Evolutionary conservation across 192 early-diverging fungal species (phyloP), one percentile per base, ranked within the genome.

Genomic region (Phlyctochytrium planicorne): DNA sequence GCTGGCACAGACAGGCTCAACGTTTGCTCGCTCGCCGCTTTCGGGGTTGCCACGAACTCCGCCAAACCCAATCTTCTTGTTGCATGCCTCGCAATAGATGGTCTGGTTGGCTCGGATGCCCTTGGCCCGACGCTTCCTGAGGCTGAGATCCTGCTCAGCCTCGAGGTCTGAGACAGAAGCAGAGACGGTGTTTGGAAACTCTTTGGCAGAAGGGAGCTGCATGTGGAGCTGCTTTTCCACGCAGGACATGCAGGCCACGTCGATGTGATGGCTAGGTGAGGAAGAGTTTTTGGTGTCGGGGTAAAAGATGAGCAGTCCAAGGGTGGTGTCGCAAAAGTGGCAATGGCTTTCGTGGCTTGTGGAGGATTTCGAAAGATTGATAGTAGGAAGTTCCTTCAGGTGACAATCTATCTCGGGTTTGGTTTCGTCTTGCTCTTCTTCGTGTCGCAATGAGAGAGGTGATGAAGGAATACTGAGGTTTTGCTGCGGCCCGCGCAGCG

Each of bases 21-120:
- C 40, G 40, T 20, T 47, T 47, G 40, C 40, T 20, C 40, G 6
- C 40, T 6, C 10, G 10, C 40, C 6, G 10, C 20, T 20, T 6
- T 20, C 40, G 10, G 20, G 10, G 40, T 47, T 20, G 40, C 10
- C 40, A 12, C 55, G 10, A 10, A 57, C 55, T 6, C 55, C 55
- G 16, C 55, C 55, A 25, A 57, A 57, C 16, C 55, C 55, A 27
- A 57, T 57, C 12, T 27, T 4, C 55, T 10, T 57, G 20, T 57
- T 57, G 27, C 55, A 57, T 23, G 29, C 63, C 29, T 37, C 63
- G 30, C 36, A 53, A n/a, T 6, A 4, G 17, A 52, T 24, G 6
- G 24, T 24, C 30, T 52, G 6, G 24, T 32, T 20, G 6, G 10
- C 10, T 47, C 40, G 10, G 20, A 47, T 20, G 40, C 40, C 40